Percentiles rank a stretch among this genome's conserved stretches.
These are phyloP conservation scores for Neurospora cerealis DNA, from an alignment of 495 filamentous ascomycete genomes.

Conservation along the genomic window DNA sequence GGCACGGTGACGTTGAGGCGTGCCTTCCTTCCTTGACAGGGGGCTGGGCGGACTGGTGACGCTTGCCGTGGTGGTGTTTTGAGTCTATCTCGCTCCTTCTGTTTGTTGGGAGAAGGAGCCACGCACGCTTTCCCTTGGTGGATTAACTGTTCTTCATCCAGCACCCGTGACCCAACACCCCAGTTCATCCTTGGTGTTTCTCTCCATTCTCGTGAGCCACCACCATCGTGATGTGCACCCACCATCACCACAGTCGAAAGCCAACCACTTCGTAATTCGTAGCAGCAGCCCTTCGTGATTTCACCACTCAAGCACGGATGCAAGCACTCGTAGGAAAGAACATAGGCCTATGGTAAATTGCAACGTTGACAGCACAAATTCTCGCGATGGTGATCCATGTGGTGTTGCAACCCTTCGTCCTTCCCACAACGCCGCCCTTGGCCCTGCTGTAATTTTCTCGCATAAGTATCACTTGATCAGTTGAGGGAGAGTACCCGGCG, in stretches of 20 bases:
- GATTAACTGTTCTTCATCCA: not conserved
- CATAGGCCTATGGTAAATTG: not conserved
- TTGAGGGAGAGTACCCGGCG: no score
- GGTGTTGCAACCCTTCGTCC: not conserved
- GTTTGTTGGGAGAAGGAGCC: not conserved
- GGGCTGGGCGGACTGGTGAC: not conserved
- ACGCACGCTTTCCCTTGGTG: not conserved
- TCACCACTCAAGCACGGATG: not conserved
- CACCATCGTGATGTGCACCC: not conserved
- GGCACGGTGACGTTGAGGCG: not conserved
- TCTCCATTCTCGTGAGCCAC: not conserved
- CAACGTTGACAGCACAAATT: not conserved
- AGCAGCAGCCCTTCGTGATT: not conserved
- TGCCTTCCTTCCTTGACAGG: not conserved
- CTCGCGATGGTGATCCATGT: not conserved
- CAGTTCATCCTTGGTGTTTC: not conserved
- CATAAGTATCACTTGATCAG: no score
- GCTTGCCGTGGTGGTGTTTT: not conserved
- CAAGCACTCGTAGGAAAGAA: no score
- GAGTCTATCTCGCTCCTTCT: not conserved
- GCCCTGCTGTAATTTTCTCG: no score
- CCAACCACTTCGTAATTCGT: not conserved
- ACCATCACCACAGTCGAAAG: not conserved
- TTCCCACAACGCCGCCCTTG: not conserved
- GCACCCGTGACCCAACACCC: not conserved